A percentile compares a stretch with the other conserved stretches of the same genome.
phyloP scores from a whole-genome alignment of 176 grass and related monocot species.

The Aegilops tauschii region DNA sequence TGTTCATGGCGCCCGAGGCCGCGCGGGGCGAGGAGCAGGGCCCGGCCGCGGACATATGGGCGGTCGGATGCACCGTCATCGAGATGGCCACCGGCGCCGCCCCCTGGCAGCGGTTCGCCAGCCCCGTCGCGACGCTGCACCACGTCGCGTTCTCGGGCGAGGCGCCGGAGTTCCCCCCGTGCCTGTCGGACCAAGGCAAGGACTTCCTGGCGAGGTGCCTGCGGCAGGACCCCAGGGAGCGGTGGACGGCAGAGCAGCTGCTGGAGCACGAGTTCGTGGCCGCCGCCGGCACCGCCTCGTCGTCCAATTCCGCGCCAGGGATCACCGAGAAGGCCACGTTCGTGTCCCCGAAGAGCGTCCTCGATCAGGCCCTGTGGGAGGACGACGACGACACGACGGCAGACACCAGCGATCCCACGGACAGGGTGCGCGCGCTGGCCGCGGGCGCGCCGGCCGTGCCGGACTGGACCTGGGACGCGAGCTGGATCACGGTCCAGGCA shows the following conservation, averaged over 20 bases:
- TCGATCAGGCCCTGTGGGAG: conserved; percentile 38
- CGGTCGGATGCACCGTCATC: conserved; percentile 47
- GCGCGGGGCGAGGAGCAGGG: conserved; percentile 48
- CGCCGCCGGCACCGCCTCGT: not conserved
- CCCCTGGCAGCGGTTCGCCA: conserved; percentile 32
- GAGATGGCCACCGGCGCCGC: conserved; percentile 51
- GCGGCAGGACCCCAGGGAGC: conserved; percentile 7
- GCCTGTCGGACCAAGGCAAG: conserved; percentile 32
- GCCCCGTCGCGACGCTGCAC: conserved; percentile 35
- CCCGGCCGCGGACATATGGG: conserved; percentile 40
- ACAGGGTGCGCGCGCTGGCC: conserved; percentile 11
- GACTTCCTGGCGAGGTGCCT: conserved; percentile 44
- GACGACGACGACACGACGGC: conserved; percentile 16
- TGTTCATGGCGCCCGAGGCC: conserved; percentile 55
- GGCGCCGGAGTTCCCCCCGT: not conserved
- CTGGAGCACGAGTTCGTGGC: conserved; percentile 37
- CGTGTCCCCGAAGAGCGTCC: conserved; percentile 46
- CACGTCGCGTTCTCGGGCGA: conserved; percentile 45
- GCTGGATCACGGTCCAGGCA: conserved; percentile 35
- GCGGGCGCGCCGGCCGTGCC: not conserved
- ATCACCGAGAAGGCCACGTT: not conserved
- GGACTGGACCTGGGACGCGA: conserved; percentile 43
- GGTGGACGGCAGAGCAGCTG: conserved; percentile 54
- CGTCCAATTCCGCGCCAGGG: not conserved
- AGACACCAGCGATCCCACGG: not conserved